Base-by-base conservation (phyloP, 352 stramenopile genomes). In the Globisporangium middletonii region DNA sequence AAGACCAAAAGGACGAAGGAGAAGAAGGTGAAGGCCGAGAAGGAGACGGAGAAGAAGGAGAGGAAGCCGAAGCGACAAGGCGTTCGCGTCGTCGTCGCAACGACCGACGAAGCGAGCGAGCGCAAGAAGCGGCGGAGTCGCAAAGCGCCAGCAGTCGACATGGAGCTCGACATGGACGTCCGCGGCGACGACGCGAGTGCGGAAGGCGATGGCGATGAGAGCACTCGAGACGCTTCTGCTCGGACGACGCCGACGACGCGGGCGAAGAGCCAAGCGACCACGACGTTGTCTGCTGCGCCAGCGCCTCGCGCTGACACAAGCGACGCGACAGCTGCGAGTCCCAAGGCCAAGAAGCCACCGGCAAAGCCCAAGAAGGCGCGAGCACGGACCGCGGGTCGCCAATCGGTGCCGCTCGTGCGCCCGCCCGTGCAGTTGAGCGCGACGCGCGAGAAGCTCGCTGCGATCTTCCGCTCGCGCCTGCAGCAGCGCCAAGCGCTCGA, bases 121-220 rank as follows among this genome's bases (percentile, higher is more conserved):
- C 69, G 67, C 33, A 71, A 72, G 52, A 69, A 69, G 13, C 45
- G 69, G n/a, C 63, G 64, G 11, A 56, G 46, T 13, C 60, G 63
- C 8, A 72, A 55, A 9, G 53, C 73, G 37, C 74, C 67, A 33
- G 33, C 7, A 2, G 69, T 77, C n/a, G 78, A 86, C 42, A 57
- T 88, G 57, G 76, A 85, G 42, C 64, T 86, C 19, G 68, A 88
- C 15, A 67, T 88, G 59, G 72, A 86, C 33, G 66, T 86, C 19
- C 60, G 58, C 59, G 67, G 61, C n/a, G 50, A 49, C 19, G 33
- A 43, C 27, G 28, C 54, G 13, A 47, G 28, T 1, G 33, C 33
- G 1, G 59, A 66, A 37, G 50, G 50, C 2, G 56, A 62, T 41
- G 62, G 61, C 3, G 55, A 64, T 23, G 50, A 60, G 2, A 55